Evolutionary conservation across 176 grass and related monocot species (phyloP).

Genomic region (Sorghum bicolor): DNA sequence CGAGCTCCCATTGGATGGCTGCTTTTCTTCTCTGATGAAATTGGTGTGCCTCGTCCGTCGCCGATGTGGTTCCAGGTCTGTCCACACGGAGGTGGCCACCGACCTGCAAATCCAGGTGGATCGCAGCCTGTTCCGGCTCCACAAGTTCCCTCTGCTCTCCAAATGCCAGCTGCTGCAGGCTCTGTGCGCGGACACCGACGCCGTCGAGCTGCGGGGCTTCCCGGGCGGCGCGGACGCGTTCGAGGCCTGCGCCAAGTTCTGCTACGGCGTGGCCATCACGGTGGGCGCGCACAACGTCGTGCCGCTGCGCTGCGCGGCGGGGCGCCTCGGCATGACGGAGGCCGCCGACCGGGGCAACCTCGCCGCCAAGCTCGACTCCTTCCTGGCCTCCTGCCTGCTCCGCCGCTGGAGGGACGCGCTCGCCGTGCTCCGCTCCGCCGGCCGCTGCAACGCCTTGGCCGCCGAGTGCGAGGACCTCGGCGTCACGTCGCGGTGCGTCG

Average conservation of each 20-base stretch:
- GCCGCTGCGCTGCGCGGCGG: slow-evolving; percentile 58
- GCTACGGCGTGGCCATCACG: slow-evolving; percentile 67
- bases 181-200: slow-evolving; percentile 39
- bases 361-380: slow-evolving; percentile 63
- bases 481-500: slow-evolving; percentile 51
- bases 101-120: slow-evolving; percentile 70
- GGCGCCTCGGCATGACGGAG: slow-evolving; percentile 70
- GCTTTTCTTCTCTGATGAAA: neutral
- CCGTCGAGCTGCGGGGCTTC: slow-evolving; percentile 40
- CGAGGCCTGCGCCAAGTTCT: slow-evolving; percentile 78
- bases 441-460: neutral
- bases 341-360: slow-evolving; percentile 55
- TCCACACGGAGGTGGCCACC: slow-evolving; percentile 58
- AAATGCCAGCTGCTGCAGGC: slow-evolving; percentile 60
- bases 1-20: too few relatives aligned
- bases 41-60: neutral
- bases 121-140: slow-evolving; percentile 54
- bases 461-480: slow-evolving; percentile 54
- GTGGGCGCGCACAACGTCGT: slow-evolving; percentile 69
- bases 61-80: slow-evolving; percentile 37
- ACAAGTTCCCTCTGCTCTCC: slow-evolving; percentile 86
- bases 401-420: slow-evolving; percentile 80
- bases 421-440: slow-evolving; percentile 47
- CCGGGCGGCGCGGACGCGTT: slow-evolving; percentile 70
- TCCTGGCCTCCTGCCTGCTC: slow-evolving; percentile 70